Conservation (phyloP, 1,284 basidiomycete species). For the Cystobasidiaceae sp. region DNA sequence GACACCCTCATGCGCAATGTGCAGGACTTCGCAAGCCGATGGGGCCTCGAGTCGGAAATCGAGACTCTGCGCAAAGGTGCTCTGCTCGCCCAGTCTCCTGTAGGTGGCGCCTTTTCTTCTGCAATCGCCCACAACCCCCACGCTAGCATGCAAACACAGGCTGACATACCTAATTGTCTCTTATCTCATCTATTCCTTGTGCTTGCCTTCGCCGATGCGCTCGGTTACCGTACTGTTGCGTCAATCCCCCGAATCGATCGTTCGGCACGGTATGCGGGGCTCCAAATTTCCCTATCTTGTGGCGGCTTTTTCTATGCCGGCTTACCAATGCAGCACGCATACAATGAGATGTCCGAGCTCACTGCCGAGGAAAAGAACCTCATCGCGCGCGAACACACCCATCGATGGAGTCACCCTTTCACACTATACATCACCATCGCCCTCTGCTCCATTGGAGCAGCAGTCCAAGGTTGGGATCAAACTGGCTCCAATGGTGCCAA, state of each 20-base stretch:
- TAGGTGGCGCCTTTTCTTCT: not conserved
- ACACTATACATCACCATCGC: slow-evolving; percentile 43
- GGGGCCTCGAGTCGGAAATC: slow-evolving; percentile 40
- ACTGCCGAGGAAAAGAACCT: slow-evolving; percentile 40
- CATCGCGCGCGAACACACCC: slow-evolving; percentile 40
- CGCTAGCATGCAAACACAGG: too few species aligned
- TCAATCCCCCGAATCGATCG: too few species aligned
- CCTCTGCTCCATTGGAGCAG: slow-evolving; percentile 45
- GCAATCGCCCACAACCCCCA: too few species aligned
- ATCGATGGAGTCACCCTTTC: slow-evolving; percentile 33
- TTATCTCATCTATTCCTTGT: too few species aligned
- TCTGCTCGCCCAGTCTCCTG: slow-evolving; percentile 44
- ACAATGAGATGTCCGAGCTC: slow-evolving; percentile 40
- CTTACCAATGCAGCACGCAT: slow-evolving; percentile 29
- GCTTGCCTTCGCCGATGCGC: too few species aligned
- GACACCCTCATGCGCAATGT: slow-evolving; percentile 32
- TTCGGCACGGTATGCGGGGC: too few species aligned
- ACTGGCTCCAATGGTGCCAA: slow-evolving; percentile 38
- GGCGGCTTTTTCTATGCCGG: not conserved
- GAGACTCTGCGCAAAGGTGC: slow-evolving; percentile 43
- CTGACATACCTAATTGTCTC: too few species aligned
- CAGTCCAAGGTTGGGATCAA: slow-evolving; percentile 51
- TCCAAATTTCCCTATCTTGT: not conserved
- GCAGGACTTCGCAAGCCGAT: slow-evolving; percentile 40
- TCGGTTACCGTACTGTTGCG: too few species aligned